A percentile compares a stretch with the other conserved stretches of the same genome.
Evolutionary conservation across 345 rosid species (phyloP).

Genomic region (Eucalyptus tenuipes): DNA sequence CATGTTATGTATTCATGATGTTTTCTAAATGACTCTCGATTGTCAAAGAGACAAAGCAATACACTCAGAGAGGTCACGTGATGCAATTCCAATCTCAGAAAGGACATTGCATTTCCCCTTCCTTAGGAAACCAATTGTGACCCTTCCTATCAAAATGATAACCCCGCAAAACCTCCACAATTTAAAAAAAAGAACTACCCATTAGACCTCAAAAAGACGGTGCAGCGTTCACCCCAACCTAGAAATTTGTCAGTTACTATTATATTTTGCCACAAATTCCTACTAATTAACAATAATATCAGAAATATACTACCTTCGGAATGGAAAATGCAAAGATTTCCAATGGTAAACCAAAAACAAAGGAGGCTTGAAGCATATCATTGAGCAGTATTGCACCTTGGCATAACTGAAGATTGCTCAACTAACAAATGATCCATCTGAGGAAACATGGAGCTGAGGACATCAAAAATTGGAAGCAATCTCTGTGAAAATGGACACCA

Average conservation of each 20-base stretch:
- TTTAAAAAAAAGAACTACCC: neutral
- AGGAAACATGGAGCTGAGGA: slow-evolving; percentile 69
- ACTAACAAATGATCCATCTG: slow-evolving; percentile 56
- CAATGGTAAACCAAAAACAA: neutral
- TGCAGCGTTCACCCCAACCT: neutral
- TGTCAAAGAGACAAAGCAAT: neutral
- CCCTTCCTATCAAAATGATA: neutral
- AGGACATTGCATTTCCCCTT: neutral
- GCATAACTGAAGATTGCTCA: slow-evolving; percentile 61
- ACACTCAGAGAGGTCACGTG: neutral
- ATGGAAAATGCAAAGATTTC: neutral
- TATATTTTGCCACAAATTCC: neutral
- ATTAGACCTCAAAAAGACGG: neutral
- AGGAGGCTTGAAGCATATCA: neutral
- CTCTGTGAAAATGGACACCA: slow-evolving; percentile 74
- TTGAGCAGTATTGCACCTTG: slow-evolving; percentile 21
- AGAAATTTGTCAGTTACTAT: neutral
- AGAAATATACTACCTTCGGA: neutral
- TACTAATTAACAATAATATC: neutral
- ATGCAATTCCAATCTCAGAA: neutral
- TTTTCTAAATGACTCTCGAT: neutral
- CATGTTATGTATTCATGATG: neutral
- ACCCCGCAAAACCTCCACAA: neutral
- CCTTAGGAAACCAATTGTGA: neutral
- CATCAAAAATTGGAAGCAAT: slow-evolving; percentile 35